Base-by-base conservation (phyloP, 768 basidiomycete species). In the Auriscalpium orientale region DNA sequence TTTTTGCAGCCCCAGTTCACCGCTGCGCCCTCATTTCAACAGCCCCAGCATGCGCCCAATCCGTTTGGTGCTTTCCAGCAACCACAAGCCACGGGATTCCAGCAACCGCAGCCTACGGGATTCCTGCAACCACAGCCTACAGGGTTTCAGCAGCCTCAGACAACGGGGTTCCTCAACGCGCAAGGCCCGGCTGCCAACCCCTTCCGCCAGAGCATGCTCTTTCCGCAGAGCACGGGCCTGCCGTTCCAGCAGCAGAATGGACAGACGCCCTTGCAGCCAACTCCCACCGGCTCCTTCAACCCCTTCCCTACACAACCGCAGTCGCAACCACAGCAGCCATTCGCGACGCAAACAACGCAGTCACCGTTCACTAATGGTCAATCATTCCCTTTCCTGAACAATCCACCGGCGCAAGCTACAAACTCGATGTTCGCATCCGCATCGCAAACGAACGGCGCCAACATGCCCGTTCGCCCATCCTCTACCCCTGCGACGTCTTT, bases 171-270 rank as follows among this genome's bases (percentile, higher is more conserved):
- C 62, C 54, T 75, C 51, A 80, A 78, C 65, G 77, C 84, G 16
- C 82, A 85, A 54, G 54, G 66, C 54, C 67, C 71, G 12, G 68
- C 72, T 20, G 62, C 75, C 45, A 94, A 93, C 69, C 91, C 91
- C 9, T 95, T 95, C 76, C 77, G 92, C 36, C 90, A 91, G 68
- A 89, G 81, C 62, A 79, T 85, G 77, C 57, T 60, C 16, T 61
- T 64, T 20, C 63, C 58, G 20, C 58, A 60, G 44, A 47, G 60
- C n/a, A 51, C 53, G 0, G 55, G 59, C n/a, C 7, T 58, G 22
- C 59, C 56, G 18, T 60, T 65, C 15, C 58, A 62, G 11, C 44
- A 50, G 22, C 57, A 56, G 9, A 22, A 22, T 16, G 53, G 53
- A 8, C 53, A 49, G 34, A 55, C 37, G 43, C 50, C 60, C 12